These are phyloP conservation scores for Viola pubescens DNA, from an alignment of 441 rosid genomes.

Conservation along the genomic window DNA sequence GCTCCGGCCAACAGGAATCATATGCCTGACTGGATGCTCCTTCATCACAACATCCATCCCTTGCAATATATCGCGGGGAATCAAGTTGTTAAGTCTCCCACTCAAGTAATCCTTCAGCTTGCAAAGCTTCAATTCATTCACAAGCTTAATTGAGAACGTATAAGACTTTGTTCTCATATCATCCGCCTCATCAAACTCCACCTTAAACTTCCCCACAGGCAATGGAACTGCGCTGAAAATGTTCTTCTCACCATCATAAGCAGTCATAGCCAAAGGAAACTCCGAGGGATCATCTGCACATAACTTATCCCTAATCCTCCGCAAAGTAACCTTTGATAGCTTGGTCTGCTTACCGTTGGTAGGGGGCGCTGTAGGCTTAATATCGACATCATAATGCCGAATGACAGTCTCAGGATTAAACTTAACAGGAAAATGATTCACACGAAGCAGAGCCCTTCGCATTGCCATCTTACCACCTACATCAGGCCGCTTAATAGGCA, in stretches of 20 bases:
- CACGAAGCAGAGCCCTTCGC: constrained; percentile 34
- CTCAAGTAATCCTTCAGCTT: constrained; percentile 56
- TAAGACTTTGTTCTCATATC: constrained; percentile 31
- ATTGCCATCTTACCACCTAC: constrained; percentile 43
- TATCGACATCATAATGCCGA: constrained; percentile 55
- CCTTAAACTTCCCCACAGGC: constrained; percentile 47
- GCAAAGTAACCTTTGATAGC: constrained; percentile 36
- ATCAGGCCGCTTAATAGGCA: constrained; percentile 58
- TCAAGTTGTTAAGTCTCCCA: constrained; percentile 20
- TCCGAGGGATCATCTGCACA: constrained; percentile 34
- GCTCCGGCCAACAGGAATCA: constrained; percentile 61
- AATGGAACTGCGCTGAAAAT: constrained; percentile 57
- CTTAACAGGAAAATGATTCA: constrained; percentile 55
- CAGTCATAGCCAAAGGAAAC: constrained; percentile 62
- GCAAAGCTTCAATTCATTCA: constrained; percentile 48
- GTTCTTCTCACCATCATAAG: constrained; percentile 87
- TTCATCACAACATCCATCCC: constrained; percentile 91
- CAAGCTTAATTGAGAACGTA: constrained; percentile 41
- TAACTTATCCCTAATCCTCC: constrained; percentile 47
- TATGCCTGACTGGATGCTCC: constrained; percentile 62
- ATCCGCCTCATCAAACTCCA: constrained; percentile 38
- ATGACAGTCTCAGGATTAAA: constrained; percentile 48
- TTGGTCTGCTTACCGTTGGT: constrained; percentile 28
- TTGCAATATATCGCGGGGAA: constrained; percentile 73
- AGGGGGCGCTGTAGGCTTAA: constrained; percentile 32